These are phyloP conservation scores for Colletotrichum sp. DNA, from an alignment of 2,329 filamentous ascomycete genomes.

Conservation along the genomic window DNA sequence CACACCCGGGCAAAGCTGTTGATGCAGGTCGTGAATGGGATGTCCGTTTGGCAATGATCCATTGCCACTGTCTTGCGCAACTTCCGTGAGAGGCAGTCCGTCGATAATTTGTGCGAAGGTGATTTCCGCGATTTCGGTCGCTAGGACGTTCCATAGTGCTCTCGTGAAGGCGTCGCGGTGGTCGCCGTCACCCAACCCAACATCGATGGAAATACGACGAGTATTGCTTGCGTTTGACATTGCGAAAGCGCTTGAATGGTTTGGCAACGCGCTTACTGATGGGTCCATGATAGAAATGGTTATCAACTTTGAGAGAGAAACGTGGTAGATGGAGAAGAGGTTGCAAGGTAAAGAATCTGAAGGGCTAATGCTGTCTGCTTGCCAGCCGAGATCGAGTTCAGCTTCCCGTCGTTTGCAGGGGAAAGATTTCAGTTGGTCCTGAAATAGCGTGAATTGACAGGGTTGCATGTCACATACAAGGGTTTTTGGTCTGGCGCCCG, in stretches of 20 bases:
- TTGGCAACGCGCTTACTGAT: background rate
- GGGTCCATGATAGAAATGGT: background rate
- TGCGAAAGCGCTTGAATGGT: background rate
- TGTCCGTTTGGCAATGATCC: background rate
- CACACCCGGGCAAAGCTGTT: background rate
- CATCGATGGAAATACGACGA: background rate
- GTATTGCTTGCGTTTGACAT: background rate
- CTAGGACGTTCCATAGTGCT: background rate
- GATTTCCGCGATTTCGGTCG: background rate
- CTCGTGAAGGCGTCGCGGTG: background rate
- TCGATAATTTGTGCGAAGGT: background rate
- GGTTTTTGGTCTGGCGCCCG: too few relatives aligned
- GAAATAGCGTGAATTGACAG: background rate
- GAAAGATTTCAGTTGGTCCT: background rate
- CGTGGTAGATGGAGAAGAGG: background rate
- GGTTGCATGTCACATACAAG: too few relatives aligned
- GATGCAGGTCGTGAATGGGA: background rate
- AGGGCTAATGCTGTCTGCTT: background rate
- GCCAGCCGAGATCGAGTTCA: background rate
- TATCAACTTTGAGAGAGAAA: background rate
- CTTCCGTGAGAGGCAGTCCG: background rate
- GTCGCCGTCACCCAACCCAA: background rate
- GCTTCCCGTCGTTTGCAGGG: too few relatives aligned
- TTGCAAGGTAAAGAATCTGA: background rate
- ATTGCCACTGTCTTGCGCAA: background rate